phyloP scores from a whole-genome alignment of 2,329 filamentous ascomycete genomes.

The Dactylonectria estremocensis region DNA sequence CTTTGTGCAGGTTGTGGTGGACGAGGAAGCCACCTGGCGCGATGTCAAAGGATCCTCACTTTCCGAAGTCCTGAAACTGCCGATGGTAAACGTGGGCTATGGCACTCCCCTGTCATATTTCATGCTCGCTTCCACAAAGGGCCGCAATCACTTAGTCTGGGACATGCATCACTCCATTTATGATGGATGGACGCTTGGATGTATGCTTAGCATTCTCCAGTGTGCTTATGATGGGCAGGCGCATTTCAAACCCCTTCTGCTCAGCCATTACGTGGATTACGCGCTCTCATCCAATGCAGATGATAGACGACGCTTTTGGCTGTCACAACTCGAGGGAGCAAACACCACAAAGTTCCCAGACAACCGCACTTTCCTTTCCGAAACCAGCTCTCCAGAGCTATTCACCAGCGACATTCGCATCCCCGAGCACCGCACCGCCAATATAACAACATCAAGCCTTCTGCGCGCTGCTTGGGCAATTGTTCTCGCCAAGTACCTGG shows the following conservation, averaged over 20 bases:
- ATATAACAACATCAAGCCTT: slow-evolving; percentile 42
- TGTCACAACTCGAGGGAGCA: slow-evolving; percentile 11
- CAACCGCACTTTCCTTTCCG: neutral
- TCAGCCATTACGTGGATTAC: slow-evolving; percentile 19
- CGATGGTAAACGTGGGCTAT: slow-evolving; percentile 8
- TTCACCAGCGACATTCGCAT: slow-evolving; percentile 4
- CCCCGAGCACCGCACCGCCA: slow-evolving; percentile 40
- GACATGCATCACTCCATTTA: slow-evolving; percentile 10
- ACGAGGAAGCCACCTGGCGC: neutral
- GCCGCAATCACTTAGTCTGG: neutral
- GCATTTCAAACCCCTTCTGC: slow-evolving; percentile 1
- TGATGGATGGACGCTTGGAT: slow-evolving; percentile 19
- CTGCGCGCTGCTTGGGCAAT: slow-evolving; percentile 63
- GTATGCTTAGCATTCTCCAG: slow-evolving; percentile 46
- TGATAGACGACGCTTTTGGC: slow-evolving; percentile 9
- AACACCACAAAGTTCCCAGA: slow-evolving; percentile 13
- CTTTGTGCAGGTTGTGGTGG: slow-evolving; percentile 4
- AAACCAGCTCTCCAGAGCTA: neutral
- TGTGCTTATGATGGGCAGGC: slow-evolving; percentile 1
- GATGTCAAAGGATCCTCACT: neutral
- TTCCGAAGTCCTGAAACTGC: slow-evolving; percentile 5
- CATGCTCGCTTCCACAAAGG: slow-evolving; percentile 3
- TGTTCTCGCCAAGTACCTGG: slow-evolving; percentile 64
- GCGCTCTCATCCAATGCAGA: neutral
- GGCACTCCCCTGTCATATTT: slow-evolving; percentile 16